Percentiles rank a stretch among this genome's conserved stretches.
Evolutionary conservation across 495 filamentous ascomycete species (phyloP).

Genomic region (Stereocaulon alpinum): DNA sequence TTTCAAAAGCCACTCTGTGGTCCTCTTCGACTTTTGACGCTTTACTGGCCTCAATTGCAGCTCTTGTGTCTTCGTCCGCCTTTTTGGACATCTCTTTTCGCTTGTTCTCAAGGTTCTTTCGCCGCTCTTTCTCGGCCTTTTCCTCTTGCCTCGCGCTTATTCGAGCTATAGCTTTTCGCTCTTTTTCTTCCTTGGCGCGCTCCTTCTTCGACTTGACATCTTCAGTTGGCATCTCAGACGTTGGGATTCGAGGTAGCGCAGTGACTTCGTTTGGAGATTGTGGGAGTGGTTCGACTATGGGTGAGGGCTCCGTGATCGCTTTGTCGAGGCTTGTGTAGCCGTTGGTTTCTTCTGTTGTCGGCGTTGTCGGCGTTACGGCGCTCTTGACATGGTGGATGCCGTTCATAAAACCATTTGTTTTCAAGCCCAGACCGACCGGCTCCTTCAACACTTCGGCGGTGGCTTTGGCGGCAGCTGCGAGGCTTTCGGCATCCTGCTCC

Average conservation of each 20-base stretch:
- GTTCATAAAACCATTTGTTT: slow-evolving; percentile 22
- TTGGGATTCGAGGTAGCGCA: slow-evolving; percentile 34
- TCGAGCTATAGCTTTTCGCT: slow-evolving; percentile 55
- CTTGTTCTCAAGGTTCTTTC: slow-evolving; percentile 49
- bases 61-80: slow-evolving; percentile 49
- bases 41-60: slow-evolving; percentile 49
- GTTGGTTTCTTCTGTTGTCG: slow-evolving; percentile 14
- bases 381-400: slow-evolving; percentile 20
- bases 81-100: slow-evolving; percentile 40
- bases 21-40: slow-evolving; percentile 41
- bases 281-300: background rate
- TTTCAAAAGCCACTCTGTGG: slow-evolving; percentile 29
- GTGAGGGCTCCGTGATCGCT: slow-evolving; percentile 16
- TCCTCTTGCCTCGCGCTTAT: slow-evolving; percentile 57
- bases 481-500: slow-evolving; percentile 72
- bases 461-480: slow-evolving; percentile 6
- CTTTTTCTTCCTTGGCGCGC: slow-evolving; percentile 49
- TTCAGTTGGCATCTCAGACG: slow-evolving; percentile 30
- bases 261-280: slow-evolving; percentile 13
- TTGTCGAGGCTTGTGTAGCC: slow-evolving; percentile 16
- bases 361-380: slow-evolving; percentile 14
- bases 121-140: slow-evolving; percentile 52
- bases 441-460: slow-evolving; percentile 13
- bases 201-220: slow-evolving; percentile 39
- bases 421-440: slow-evolving; percentile 17